Base-by-base conservation (phyloP, 2,329 filamentous ascomycete genomes). In the Meredithiella fracta region DNA sequence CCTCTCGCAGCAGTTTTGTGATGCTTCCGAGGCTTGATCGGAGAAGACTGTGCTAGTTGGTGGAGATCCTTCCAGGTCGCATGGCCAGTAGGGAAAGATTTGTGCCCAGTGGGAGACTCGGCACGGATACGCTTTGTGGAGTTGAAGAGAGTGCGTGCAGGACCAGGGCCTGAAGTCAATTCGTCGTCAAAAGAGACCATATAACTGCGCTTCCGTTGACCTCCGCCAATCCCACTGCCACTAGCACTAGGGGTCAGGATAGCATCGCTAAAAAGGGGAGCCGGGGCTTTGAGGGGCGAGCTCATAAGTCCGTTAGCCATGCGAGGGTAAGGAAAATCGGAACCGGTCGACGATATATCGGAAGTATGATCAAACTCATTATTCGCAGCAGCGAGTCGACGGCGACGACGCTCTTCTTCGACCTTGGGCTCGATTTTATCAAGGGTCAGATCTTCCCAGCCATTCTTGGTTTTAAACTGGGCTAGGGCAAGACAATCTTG, bases 381-480 rank as follows among this genome's bases (percentile, higher is more conserved):
- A 7, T 47, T 47, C 20, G 56, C 54, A 29, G 57, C 57, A 42
- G 37, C 22, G 55, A 82, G 74, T 63, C 85, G 78, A 70, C 83
- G 85, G 62, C 82, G 78, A 70, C 84, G 80, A 66, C 90, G 75
- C 69, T 91, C 80, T 66, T 89, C 79, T 66, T 91, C 84, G 60
- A 91, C 73, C 67, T 83, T 85, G 53, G 88, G 87, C 70, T 94
- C 88, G 70, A 95, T 87, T 60, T 76, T 82, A 67, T 89, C 86
- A 65, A 94, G 79, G 60, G 85, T 86, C 67, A 94, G 78, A 68
- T 92, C 86, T 70, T 96, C 85, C 83, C 89, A 94, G 67, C 90
- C 90, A 72, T 94, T 85, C 70, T 94, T 89, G 62, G 92, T 89
- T 73, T 97, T 97, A 78, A 96, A 92, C 69, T 94, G 92, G 67